Conservation (phyloP, 2,329 filamentous ascomycete genomes). For the Periconia sp. region DNA sequence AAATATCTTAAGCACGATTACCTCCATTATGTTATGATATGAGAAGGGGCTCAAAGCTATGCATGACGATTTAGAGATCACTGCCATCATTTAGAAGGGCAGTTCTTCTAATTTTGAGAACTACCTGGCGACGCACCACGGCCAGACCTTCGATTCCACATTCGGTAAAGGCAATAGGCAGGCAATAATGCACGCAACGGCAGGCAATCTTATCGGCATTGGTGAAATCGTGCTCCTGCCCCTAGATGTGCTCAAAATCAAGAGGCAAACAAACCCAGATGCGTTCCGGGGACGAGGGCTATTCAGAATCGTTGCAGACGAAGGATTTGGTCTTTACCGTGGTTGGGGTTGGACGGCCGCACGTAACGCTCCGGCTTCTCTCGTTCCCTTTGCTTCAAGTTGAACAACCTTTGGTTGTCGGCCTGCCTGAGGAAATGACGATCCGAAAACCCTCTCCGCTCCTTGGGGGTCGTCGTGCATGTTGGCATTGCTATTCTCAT, state of each 20-base stretch:
- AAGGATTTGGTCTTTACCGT: constrained; percentile 94
- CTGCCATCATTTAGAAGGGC: too few relatives aligned
- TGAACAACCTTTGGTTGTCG: too few relatives aligned
- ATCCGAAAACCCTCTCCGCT: too few relatives aligned
- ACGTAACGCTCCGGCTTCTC: constrained; percentile 94
- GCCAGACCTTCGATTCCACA: constrained; percentile 80
- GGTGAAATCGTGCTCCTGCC: constrained; percentile 95
- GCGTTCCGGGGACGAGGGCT: constrained; percentile 94
- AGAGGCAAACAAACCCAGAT: constrained; percentile 98
- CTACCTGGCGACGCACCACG: constrained; percentile 81
- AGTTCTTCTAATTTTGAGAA: too few relatives aligned
- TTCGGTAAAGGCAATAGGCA: constrained; percentile 98
- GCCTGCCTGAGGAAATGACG: too few relatives aligned
- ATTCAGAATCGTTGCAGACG: constrained; percentile 86
- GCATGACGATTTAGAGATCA: too few relatives aligned
- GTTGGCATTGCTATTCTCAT: too few relatives aligned
- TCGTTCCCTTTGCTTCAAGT: too few relatives aligned
- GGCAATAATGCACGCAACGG: constrained; percentile 96
- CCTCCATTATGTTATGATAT: too few relatives aligned
- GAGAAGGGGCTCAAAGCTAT: too few relatives aligned
- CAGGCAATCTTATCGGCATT: constrained; percentile 93
- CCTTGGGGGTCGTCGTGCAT: too few relatives aligned
- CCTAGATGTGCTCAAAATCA: constrained; percentile 98
- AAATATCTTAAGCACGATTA: too few relatives aligned
- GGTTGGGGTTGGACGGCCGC: constrained; percentile 98